Percentiles rank a stretch among this genome's conserved stretches.
These are phyloP conservation scores for Podospora pseudopauciseta DNA, from an alignment of 495 filamentous ascomycete species.

Conservation along the genomic window DNA sequence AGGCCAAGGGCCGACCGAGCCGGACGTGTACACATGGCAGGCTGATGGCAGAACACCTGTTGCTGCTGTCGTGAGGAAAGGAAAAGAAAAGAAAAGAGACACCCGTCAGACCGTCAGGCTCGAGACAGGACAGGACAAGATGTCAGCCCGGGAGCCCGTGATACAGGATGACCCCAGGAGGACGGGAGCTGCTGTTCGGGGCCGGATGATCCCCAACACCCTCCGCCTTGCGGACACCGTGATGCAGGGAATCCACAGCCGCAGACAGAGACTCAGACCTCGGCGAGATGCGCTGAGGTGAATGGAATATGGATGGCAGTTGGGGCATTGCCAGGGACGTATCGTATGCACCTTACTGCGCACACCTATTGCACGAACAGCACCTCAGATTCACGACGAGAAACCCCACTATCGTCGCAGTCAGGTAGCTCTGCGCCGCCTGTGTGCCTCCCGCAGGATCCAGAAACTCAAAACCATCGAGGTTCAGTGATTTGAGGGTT, in stretches of 20 bases:
- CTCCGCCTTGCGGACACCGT: slow-evolving; percentile 6
- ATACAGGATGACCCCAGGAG: background rate
- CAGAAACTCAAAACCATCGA: background rate
- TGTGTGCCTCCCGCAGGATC: background rate
- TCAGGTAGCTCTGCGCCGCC: slow-evolving; percentile 6
- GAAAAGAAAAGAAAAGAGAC: background rate
- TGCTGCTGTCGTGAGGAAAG: background rate
- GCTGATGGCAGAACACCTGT: background rate
- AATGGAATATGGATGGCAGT: background rate
- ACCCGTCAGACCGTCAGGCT: background rate
- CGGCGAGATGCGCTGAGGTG: background rate
- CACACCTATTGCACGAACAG: background rate
- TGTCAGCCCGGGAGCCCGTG: background rate
- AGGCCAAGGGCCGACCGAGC: background rate
- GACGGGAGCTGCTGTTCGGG: background rate
- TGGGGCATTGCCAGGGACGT: background rate
- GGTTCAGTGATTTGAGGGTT: too few species aligned
- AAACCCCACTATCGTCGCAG: slow-evolving; percentile 4
- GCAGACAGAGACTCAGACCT: background rate
- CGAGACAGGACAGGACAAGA: too few species aligned
- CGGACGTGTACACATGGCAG: background rate
- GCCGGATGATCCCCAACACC: slow-evolving; percentile 5
- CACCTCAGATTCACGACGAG: background rate
- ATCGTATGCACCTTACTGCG: background rate
- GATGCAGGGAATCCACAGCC: background rate